These are phyloP conservation scores for Ceratobasidium sp. DNA, from an alignment of 1,284 basidiomycete genomes.

Conservation along the genomic window DNA sequence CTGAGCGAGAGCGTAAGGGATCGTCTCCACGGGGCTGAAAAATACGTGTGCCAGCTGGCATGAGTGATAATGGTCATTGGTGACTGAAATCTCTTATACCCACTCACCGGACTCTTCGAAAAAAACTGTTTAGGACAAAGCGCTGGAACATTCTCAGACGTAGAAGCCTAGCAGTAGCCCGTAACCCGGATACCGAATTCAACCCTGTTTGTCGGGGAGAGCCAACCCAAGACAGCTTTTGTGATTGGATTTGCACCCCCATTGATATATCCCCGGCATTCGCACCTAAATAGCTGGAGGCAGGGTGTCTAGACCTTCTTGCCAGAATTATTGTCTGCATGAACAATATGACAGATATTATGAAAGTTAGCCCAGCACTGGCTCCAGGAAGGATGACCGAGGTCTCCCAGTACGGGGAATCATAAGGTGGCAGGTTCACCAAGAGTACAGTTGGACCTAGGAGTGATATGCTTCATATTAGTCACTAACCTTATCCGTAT, in stretches of 20 bases:
- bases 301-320: not conserved
- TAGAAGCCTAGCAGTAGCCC: too few species aligned
- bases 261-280: not conserved
- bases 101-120: not conserved
- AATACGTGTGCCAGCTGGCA: not conserved
- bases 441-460: too few species aligned
- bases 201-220: not conserved
- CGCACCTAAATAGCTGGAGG: not conserved
- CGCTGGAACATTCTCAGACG: too few species aligned
- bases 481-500: too few species aligned
- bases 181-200: too few species aligned
- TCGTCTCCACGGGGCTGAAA: slow-evolving; percentile 12
- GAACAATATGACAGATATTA: not conserved
- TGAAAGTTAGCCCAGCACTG: not conserved
- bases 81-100: too few species aligned
- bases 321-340: not conserved
- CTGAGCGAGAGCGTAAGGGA: not conserved
- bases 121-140: not conserved
- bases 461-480: too few species aligned
- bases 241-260: not conserved
- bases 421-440: too few species aligned
- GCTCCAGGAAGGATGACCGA: too few species aligned
- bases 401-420: too few species aligned
- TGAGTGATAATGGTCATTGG: not conserved
- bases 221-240: not conserved